Evolutionary conservation across 1,284 basidiomycete species (phyloP).

Genomic region (Ustilago sp.): DNA sequence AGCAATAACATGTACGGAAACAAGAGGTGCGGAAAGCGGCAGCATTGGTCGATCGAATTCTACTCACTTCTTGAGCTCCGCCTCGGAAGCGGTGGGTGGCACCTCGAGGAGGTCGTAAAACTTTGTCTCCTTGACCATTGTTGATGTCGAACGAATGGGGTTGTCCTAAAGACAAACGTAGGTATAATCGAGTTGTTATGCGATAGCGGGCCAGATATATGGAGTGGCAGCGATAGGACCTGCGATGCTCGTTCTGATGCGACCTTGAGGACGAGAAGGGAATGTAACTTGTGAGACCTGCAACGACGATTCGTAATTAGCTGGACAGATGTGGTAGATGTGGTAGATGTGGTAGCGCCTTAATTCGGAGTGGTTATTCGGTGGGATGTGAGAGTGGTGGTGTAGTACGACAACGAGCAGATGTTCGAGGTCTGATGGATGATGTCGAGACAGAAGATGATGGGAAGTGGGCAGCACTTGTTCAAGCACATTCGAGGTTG

Average conservation of each 20-base stretch:
- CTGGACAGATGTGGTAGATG: neutral
- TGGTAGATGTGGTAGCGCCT: slow-evolving; percentile 9
- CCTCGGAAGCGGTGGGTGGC: slow-evolving; percentile 52
- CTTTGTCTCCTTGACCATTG: slow-evolving; percentile 60
- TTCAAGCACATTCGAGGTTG: slow-evolving; percentile 4
- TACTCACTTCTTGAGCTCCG: slow-evolving; percentile 68
- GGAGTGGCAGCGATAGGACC: neutral
- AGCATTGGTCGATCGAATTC: neutral
- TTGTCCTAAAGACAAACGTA: neutral
- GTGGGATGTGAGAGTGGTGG: neutral
- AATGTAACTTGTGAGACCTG: neutral
- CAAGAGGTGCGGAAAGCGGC: neutral
- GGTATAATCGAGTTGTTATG: neutral
- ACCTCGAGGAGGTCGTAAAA: slow-evolving; percentile 69
- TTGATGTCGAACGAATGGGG: slow-evolving; percentile 13
- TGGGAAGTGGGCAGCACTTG: neutral
- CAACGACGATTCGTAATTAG: slow-evolving; percentile 1
- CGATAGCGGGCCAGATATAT: neutral
- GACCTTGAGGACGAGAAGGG: neutral
- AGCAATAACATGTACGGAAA: neutral
- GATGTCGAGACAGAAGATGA: slow-evolving; percentile 7
- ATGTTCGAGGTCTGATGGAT: neutral
- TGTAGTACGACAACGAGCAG: slow-evolving; percentile 2
- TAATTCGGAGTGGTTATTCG: slow-evolving; percentile 5
- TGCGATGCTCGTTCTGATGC: neutral